These are phyloP conservation scores for Kondoa malvinella DNA, from an alignment of 768 basidiomycete species.

Conservation along the genomic window DNA sequence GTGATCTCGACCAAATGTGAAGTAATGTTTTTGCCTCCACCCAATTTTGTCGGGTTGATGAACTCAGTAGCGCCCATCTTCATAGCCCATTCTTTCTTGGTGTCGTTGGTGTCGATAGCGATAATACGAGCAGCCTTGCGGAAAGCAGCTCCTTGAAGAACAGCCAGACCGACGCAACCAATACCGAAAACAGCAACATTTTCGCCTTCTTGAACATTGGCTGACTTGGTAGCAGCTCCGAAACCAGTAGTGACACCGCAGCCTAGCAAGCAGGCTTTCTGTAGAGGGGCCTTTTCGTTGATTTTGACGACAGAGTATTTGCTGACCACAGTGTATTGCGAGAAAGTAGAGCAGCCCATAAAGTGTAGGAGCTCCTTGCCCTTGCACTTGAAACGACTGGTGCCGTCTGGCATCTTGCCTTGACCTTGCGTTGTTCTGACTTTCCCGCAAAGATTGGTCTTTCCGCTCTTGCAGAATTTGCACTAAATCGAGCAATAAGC, in stretches of 20 bases:
- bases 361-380: constrained; percentile 82
- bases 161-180: constrained; percentile 88
- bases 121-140: constrained; percentile 78
- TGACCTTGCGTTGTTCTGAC: constrained; percentile 59
- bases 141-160: constrained; percentile 57
- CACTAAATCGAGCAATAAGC: constrained; percentile 35
- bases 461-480: constrained; percentile 81
- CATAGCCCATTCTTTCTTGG: constrained; percentile 69
- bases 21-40: constrained; percentile 67
- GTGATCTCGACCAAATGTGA: constrained; percentile 80
- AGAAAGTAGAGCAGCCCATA: constrained; percentile 98
- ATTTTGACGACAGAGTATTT: constrained; percentile 92
- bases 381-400: constrained; percentile 70
- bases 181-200: constrained; percentile 89
- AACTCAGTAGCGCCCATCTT: constrained; percentile 94
- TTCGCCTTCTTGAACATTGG: constrained; percentile 46
- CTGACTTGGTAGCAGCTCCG: constrained; percentile 52
- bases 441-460: constrained; percentile 88
- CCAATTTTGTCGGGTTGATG: constrained; percentile 59
- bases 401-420: constrained; percentile 84
- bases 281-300: constrained; percentile 63
- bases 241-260: constrained; percentile 44
- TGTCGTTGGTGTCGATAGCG: constrained; percentile 73
- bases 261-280: constrained; percentile 92
- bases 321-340: constrained; percentile 94